A percentile compares a stretch with the other conserved stretches of the same genome.
phyloP scores from a whole-genome alignment of 179 eudicot genomes.

The Beta macrorhiza region DNA sequence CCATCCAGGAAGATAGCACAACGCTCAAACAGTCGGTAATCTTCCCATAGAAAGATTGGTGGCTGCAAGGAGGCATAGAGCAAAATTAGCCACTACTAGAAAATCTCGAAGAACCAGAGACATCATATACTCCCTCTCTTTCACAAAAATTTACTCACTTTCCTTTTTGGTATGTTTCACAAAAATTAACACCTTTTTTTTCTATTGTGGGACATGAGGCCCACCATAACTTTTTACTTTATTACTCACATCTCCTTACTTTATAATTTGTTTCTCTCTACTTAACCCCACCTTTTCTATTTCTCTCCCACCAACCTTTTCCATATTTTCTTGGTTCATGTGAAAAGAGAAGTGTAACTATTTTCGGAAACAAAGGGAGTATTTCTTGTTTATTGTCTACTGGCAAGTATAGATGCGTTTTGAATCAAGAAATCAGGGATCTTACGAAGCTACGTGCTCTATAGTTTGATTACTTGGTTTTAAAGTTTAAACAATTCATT shows the following conservation, averaged over 20 bases:
- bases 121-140: not conserved
- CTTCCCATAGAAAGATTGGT: not conserved
- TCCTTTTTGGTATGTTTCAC: too few relatives aligned
- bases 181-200: too few relatives aligned
- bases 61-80: not conserved
- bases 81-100: not conserved
- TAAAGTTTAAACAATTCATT: not conserved
- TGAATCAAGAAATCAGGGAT: not conserved
- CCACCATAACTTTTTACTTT: too few relatives aligned
- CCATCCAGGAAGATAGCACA: not conserved
- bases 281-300: too few relatives aligned
- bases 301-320: too few relatives aligned
- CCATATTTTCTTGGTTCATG: too few relatives aligned
- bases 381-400: not conserved
- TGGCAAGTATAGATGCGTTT: not conserved
- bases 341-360: too few relatives aligned
- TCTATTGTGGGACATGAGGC: too few relatives aligned
- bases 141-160: too few relatives aligned
- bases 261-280: too few relatives aligned
- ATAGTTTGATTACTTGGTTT: not conserved
- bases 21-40: not conserved
- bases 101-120: not conserved
- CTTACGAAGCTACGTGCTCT: not conserved
- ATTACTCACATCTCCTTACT: too few relatives aligned
- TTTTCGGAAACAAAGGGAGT: too few relatives aligned